Percentiles rank a stretch among this genome's conserved stretches.
Evolutionary conservation across 177 flowering plant genomes (phyloP).

Genomic region (Telopea speciosissima): DNA sequence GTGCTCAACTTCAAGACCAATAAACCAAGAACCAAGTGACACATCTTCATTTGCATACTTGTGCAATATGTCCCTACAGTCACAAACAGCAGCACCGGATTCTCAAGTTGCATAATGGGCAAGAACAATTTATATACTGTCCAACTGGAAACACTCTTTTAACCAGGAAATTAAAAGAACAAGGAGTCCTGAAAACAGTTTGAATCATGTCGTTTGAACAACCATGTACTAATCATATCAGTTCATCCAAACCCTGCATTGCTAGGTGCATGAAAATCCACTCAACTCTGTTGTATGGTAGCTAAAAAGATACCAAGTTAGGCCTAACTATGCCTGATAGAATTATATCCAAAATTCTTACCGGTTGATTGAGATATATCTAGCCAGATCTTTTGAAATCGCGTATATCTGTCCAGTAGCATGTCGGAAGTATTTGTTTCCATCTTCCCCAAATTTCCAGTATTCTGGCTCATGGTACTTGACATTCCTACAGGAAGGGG

Average conservation of each 20-base stretch:
- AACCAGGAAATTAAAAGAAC: background rate
- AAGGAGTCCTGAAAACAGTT: background rate
- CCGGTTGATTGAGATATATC: slow-evolving; percentile 80
- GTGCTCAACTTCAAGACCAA: slow-evolving; percentile 91
- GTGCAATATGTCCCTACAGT: slow-evolving; percentile 71
- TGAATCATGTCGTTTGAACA: background rate
- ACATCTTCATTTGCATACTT: slow-evolving; percentile 96
- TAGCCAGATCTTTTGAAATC: slow-evolving; percentile 77
- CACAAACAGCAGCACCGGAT: slow-evolving; percentile 12
- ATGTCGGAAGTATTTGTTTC: slow-evolving; percentile 82
- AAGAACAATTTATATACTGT: background rate
- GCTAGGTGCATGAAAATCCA: background rate
- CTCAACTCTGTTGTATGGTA: background rate
- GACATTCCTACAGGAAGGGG: slow-evolving; percentile 44
- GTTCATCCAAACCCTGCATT: background rate
- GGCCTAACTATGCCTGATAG: background rate
- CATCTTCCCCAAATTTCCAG: slow-evolving; percentile 76
- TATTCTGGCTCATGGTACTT: slow-evolving; percentile 87
- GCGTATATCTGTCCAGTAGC: slow-evolving; percentile 94
- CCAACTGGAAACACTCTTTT: background rate
- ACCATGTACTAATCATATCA: background rate
- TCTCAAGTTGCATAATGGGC: background rate
- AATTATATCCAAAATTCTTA: slow-evolving; percentile 27
- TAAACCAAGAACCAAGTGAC: slow-evolving; percentile 90
- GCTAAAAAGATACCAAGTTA: background rate